Evolutionary conservation across 1,284 basidiomycete species (phyloP), one percentile per base, ranked within the genome.

Genomic region (Cystobasidium slooffiae): DNA sequence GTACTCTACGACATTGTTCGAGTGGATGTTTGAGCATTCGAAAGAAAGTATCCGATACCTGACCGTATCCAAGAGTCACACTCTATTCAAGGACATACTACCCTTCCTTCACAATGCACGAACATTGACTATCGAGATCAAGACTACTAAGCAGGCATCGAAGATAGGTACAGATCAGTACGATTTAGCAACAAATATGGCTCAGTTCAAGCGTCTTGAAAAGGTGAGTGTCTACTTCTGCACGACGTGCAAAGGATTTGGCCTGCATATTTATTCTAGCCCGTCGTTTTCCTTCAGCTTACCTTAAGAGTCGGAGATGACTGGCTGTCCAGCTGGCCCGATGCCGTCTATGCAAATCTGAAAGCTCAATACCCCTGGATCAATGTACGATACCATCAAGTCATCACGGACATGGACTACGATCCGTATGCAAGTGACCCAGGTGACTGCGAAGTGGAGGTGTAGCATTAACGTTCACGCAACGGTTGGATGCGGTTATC

Each of bases 151-250:
- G 9, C 64, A 64, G 16, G 47, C 31, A 9, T 59, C 64, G 7
- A 49, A 59, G 39, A 61, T 43, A 44, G 55, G 51, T 53, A 41
- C 69, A 53, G 69, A 52, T 43, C 55, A 64, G 20, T 72, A 72
- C 24, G 46, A 53, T 20, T 24, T 72, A 12, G 22, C 47, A n/a
- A 47, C 37, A 4, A 20, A 64, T 20, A 3, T 72, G 22, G 22
- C 22, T 44, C 58, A 20, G 9, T 72, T 72, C 31, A 14, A 8
- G 14, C 43, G n/a, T 6, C 61, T 63, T 3, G 51, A 44, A 43
- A n/a, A 63, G 31, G 69, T 72, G 6, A 64, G 59, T 31, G 31
- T 31, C 31, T 31, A 31, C 31, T 31, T 31, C 31, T 31, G 5
- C 31, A 5, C 5, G 31, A 31, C 2, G 31, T 31, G 31, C 51